Evolutionary conservation across 176 grass and related monocot species (phyloP).

Genomic region (Oryza nivara): DNA sequence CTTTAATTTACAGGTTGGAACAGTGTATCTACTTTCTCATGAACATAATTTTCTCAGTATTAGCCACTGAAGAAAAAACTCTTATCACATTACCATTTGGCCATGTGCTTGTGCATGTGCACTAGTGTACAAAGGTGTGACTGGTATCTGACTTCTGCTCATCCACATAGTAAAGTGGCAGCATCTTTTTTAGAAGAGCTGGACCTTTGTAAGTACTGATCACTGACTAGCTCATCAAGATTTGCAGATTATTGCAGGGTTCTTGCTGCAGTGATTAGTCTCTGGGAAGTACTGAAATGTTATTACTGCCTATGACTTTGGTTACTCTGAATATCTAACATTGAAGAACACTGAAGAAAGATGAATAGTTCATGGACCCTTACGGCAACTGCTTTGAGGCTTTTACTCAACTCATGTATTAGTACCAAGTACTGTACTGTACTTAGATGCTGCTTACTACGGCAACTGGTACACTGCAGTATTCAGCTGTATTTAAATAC

Average conservation of each 20-base stretch:
- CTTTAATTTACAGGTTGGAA: conserved; percentile 46
- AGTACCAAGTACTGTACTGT: conserved; percentile 25
- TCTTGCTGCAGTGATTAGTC: conserved; percentile 18
- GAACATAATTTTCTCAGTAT: not conserved
- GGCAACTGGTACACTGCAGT: conserved; percentile 37
- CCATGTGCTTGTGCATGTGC: conserved; percentile 58
- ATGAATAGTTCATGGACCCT: conserved; percentile 25
- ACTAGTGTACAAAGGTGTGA: conserved; percentile 21
- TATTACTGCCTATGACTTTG: conserved; percentile 24
- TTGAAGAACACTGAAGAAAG: conserved; percentile 10
- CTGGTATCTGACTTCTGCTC: conserved; percentile 40
- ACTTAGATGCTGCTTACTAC: conserved; percentile 38
- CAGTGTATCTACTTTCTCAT: conserved; percentile 35
- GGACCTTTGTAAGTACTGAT: conserved; percentile 21
- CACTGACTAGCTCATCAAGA: conserved; percentile 41
- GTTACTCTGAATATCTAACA: not conserved
- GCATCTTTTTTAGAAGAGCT: conserved; percentile 47
- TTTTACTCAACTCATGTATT: conserved; percentile 7
- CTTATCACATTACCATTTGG: conserved; percentile 22
- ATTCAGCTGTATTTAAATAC: conserved; percentile 19
- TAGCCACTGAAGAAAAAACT: conserved; percentile 10
- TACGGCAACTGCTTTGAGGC: not conserved
- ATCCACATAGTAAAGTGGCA: conserved; percentile 30
- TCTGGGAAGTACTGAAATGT: conserved; percentile 23
- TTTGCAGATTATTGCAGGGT: conserved; percentile 20